These are phyloP conservation scores for Ophiostoma piceae DNA, from an alignment of 2,329 filamentous ascomycete genomes.

Conservation along the genomic window DNA sequence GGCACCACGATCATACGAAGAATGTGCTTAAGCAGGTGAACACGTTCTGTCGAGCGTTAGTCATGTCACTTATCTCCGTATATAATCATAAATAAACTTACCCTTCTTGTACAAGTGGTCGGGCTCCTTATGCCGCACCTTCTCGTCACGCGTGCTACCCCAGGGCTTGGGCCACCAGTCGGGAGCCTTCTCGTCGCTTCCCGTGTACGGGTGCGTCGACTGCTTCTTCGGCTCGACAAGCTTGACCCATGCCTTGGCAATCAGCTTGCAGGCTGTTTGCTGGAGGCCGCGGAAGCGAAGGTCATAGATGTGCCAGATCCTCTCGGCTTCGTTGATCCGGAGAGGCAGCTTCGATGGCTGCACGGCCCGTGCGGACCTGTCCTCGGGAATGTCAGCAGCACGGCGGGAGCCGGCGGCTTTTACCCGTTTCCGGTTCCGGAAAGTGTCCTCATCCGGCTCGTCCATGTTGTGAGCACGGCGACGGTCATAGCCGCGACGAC, in stretches of 20 bases:
- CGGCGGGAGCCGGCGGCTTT: slow-evolving; percentile 35
- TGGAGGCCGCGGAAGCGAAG: slow-evolving; percentile 61
- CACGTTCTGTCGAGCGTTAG: slow-evolving; percentile 44
- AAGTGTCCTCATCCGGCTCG: slow-evolving; percentile 32
- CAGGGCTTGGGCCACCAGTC: slow-evolving; percentile 62
- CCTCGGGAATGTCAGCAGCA: slow-evolving; percentile 37
- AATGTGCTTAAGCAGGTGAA: slow-evolving; percentile 56
- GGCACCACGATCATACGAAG: slow-evolving; percentile 53
- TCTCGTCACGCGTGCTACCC: slow-evolving; percentile 46
- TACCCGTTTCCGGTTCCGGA: slow-evolving; percentile 38
- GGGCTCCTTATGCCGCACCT: slow-evolving; percentile 64
- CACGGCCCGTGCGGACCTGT: slow-evolving; percentile 36
- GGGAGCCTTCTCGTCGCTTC: slow-evolving; percentile 56
- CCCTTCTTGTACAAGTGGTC: slow-evolving; percentile 66
- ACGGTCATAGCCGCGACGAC: slow-evolving; percentile 31
- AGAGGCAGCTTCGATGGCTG: slow-evolving; percentile 41
- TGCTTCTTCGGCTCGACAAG: slow-evolving; percentile 72
- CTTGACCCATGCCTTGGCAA: slow-evolving; percentile 72
- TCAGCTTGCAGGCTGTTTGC: slow-evolving; percentile 65
- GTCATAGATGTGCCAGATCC: slow-evolving; percentile 56
- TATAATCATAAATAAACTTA: slow-evolving; percentile 34
- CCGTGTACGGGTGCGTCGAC: slow-evolving; percentile 66
- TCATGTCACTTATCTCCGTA: background rate
- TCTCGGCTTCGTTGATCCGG: slow-evolving; percentile 48
- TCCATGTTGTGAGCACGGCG: slow-evolving; percentile 28